phyloP scores from a whole-genome alignment of 2,329 filamentous ascomycete genomes.

The Monilinia polystroma region DNA sequence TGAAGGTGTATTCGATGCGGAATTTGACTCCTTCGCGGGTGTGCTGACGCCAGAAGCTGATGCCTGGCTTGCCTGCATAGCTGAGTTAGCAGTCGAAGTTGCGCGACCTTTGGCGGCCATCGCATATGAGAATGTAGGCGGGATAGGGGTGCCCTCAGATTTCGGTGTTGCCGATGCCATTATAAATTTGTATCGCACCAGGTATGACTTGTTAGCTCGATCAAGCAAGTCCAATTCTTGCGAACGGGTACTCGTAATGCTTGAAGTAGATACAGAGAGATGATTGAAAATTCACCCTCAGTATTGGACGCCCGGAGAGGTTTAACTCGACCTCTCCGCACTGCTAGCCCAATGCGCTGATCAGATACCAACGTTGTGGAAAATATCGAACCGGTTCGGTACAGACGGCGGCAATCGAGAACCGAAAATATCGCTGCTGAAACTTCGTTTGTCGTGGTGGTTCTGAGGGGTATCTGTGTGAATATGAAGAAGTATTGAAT shows the following conservation, averaged over 20 bases:
- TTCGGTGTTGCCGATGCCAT: slow-evolving; percentile 46
- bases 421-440: slow-evolving; percentile 4
- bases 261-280: slow-evolving; percentile 28
- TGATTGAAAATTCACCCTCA: slow-evolving; percentile 34
- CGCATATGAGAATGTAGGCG: slow-evolving; percentile 82
- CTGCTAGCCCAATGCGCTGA: slow-evolving; percentile 31
- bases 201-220: slow-evolving; percentile 15
- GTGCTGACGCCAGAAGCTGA: slow-evolving; percentile 38
- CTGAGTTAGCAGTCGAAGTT: slow-evolving; percentile 32
- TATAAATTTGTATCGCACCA: slow-evolving; percentile 28
- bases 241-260: slow-evolving; percentile 6
- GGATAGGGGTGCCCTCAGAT: slow-evolving; percentile 38
- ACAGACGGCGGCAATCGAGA: not conserved
- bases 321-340: slow-evolving; percentile 42
- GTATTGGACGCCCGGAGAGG: slow-evolving; percentile 42
- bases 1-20: slow-evolving; percentile 35
- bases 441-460: not conserved
- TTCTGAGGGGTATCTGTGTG: slow-evolving; percentile 1
- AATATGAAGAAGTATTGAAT: not conserved
- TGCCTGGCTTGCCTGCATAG: slow-evolving; percentile 36
- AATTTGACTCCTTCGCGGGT: slow-evolving; percentile 36
- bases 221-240: slow-evolving; percentile 16
- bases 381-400: slow-evolving; percentile 12
- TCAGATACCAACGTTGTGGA: slow-evolving; percentile 24
- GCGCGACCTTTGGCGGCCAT: slow-evolving; percentile 84